Evolutionary conservation across 2,329 filamentous ascomycete species (phyloP), one percentile per base, ranked within the genome.

Genomic region (Ophiostoma ulmi): DNA sequence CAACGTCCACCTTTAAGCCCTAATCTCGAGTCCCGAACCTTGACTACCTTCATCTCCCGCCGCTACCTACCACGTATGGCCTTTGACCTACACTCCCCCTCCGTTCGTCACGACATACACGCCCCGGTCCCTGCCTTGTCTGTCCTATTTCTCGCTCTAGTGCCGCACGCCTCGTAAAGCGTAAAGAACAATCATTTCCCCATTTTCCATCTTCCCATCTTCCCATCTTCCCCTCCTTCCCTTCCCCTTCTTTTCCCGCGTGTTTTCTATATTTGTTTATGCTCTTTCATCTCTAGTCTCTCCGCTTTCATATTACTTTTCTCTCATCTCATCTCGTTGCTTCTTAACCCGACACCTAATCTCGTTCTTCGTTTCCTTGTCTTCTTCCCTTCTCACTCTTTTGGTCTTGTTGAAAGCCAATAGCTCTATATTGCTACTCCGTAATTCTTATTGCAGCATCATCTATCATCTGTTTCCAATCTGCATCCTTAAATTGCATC

Each of bases 401-500:
- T 17, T 35, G 11, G 11, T 63, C 13, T 35, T 35, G 5, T 31
- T 14, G 10, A 17, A 31, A 63, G 26, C 58, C 26, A 63, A 63
- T 63, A 36, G 58, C 58, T 63, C 26, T 17, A 48, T 20, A 63
- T 31, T 35, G 20, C n/a, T 63, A 35, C 58, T 35, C 55, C 55
- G 55, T 61, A 31, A 17, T 35, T 61, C 22, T 35, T 35, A 35
- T 35, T 61, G 6, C 55, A 61, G 6, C 58, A 35, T 63, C 58
- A 22, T 63, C 58, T 14, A 35, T 35, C 58, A 63, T 35, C 52
- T 35, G 26, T 63, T 26, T 58, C 26, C 58, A 63, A 63, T 63
- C 58, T 63, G 26, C 58, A 35, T 63, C 58, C 58, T 35, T 63
- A 35, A 58, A 20, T 63, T 63, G 58, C 58, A 63, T 63, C 58